Evolutionary conservation across 2,329 filamentous ascomycete genomes (phyloP).

Genomic region (Zymoseptoria ardabiliae): DNA sequence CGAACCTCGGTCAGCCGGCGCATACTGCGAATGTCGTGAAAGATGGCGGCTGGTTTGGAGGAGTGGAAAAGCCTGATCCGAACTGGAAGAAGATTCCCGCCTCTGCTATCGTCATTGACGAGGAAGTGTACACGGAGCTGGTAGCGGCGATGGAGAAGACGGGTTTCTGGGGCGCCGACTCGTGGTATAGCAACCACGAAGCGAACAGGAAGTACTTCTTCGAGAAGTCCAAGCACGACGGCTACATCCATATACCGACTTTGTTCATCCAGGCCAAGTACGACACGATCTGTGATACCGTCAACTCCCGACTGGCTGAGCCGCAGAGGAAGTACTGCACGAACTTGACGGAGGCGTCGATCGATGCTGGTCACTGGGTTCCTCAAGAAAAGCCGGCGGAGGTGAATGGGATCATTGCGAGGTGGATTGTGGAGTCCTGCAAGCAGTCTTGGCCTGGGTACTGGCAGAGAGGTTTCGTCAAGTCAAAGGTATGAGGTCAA

Average conservation of each 20-base stretch:
- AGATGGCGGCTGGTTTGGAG: constrained; percentile 31
- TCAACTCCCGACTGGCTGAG: constrained; percentile 29
- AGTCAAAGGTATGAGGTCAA: constrained; percentile 1
- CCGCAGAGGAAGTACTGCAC: constrained; percentile 30
- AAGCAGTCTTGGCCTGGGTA: constrained; percentile 11
- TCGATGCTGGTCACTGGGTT: constrained; percentile 22
- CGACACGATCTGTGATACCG: constrained; percentile 34
- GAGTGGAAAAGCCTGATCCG: constrained; percentile 18
- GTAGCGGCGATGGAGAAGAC: constrained; percentile 34
- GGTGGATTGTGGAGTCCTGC: constrained; percentile 17
- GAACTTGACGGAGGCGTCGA: constrained; percentile 36
- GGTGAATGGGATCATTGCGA: constrained; percentile 18
- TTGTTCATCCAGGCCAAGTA: constrained; percentile 35
- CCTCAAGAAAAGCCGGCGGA: constrained; percentile 20
- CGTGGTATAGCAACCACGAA: constrained; percentile 40
- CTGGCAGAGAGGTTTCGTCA: constrained; percentile 2
- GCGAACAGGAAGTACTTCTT: constrained; percentile 37
- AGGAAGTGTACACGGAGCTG: constrained; percentile 23
- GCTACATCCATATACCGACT: constrained; percentile 29
- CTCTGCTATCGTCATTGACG: constrained; percentile 20
- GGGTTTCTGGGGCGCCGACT: constrained; percentile 34
- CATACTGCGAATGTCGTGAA: constrained; percentile 12
- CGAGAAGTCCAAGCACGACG: constrained; percentile 30
- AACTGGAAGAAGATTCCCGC: constrained; percentile 27
- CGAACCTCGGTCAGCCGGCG: constrained; percentile 22